These are phyloP conservation scores for Leucosporidium creatinivorum DNA, from an alignment of 768 basidiomycete genomes.

Conservation along the genomic window DNA sequence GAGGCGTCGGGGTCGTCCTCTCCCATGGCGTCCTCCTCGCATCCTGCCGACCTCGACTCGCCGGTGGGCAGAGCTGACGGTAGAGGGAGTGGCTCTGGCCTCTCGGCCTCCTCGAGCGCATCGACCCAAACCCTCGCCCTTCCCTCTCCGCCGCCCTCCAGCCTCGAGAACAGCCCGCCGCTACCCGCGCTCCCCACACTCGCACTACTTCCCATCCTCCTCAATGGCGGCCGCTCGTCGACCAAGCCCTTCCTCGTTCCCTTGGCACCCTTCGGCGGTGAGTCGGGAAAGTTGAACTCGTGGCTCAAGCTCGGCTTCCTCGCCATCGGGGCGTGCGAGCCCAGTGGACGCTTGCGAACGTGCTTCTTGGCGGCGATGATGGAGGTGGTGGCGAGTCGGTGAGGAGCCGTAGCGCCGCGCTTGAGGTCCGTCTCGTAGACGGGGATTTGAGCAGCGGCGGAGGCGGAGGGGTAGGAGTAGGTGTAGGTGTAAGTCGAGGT, in stretches of 20 bases:
- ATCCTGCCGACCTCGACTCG: neutral
- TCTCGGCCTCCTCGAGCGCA: neutral
- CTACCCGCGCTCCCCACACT: neutral
- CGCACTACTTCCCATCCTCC: neutral
- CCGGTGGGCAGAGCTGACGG: too few relatives aligned
- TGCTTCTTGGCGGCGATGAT: slow-evolving; percentile 35
- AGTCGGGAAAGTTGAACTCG: slow-evolving; percentile 28
- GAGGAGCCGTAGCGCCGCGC: neutral
- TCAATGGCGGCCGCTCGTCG: neutral
- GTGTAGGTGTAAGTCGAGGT: neutral
- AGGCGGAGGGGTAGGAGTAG: slow-evolving; percentile 9
- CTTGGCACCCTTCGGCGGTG: slow-evolving; percentile 8
- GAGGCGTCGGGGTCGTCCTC: neutral
- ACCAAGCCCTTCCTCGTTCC: neutral
- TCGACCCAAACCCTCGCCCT: slow-evolving; percentile 9
- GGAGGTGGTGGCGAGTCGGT: neutral
- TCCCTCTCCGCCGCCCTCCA: neutral
- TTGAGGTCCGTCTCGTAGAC: too few relatives aligned
- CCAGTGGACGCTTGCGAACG: slow-evolving; percentile 26
- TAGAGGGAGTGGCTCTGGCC: neutral
- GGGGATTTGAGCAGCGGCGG: neutral
- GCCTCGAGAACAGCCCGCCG: neutral
- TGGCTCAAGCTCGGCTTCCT: slow-evolving; percentile 26
- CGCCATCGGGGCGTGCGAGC: slow-evolving; percentile 32
- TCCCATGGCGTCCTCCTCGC: neutral